phyloP scores from a whole-genome alignment of 768 basidiomycete species.

The Suillus luteus region DNA sequence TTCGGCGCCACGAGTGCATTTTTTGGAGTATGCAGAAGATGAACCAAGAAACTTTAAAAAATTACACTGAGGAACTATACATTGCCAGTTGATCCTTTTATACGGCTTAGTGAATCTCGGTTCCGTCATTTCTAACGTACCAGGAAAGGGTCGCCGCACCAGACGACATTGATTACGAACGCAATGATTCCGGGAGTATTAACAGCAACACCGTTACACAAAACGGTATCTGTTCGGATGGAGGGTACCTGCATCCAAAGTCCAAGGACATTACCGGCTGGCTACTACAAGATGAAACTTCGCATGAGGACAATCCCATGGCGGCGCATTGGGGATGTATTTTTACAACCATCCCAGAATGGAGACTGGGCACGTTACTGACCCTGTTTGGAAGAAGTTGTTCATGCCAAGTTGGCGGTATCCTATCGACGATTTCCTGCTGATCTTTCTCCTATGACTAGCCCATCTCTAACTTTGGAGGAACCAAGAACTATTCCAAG shows the following conservation, averaged over 20 bases:
- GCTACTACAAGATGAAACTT: neutral
- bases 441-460: neutral
- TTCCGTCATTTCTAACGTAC: constrained; percentile 16
- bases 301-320: neutral
- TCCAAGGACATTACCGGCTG: neutral
- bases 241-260: no score
- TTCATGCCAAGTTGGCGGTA: neutral
- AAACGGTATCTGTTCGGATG: neutral
- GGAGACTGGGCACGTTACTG: neutral
- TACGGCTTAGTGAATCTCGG: constrained; percentile 14
- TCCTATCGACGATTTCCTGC: neutral
- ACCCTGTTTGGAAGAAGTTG: neutral
- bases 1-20: constrained; percentile 32
- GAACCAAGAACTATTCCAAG: neutral
- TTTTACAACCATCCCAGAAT: neutral
- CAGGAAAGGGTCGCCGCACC: constrained; percentile 10
- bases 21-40: constrained; percentile 17
- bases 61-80: constrained; percentile 20
- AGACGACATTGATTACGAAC: constrained; percentile 11
- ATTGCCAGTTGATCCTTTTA: constrained; percentile 24
- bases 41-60: constrained; percentile 15
- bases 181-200: constrained; percentile 1
- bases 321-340: neutral
- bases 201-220: neutral
- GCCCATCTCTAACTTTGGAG: neutral